Percentiles rank a stretch among this genome's conserved stretches.
Evolutionary conservation across 2,329 filamentous ascomycete genomes (phyloP).

Genomic region (Monilinia aucupariae): DNA sequence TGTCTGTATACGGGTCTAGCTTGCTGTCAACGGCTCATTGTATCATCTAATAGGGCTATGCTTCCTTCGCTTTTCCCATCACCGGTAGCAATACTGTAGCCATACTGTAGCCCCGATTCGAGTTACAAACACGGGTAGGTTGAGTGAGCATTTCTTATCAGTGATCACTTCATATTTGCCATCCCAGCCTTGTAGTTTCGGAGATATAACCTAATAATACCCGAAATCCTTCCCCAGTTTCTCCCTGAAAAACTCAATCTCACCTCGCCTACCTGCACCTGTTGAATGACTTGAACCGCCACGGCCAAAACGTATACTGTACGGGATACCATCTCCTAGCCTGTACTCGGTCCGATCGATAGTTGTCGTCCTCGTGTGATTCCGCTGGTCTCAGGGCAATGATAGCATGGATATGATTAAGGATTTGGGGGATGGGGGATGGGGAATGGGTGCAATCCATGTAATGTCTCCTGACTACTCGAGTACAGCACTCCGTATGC

Average conservation of each 20-base stretch:
- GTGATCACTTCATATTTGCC: not conserved
- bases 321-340: no score
- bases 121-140: not conserved
- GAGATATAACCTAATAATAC: conserved; percentile 12
- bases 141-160: not conserved
- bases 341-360: conserved; percentile 4
- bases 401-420: not conserved
- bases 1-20: not conserved
- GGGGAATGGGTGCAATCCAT: not conserved
- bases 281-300: not conserved
- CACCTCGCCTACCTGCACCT: not conserved
- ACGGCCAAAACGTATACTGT: not conserved
- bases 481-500: no score
- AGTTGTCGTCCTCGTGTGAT: not conserved
- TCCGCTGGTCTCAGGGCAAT: not conserved
- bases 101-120: not conserved
- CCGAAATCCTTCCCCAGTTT: conserved; percentile 8
- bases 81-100: no score
- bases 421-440: not conserved
- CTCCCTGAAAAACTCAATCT: conserved; percentile 6
- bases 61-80: no score
- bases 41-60: not conserved
- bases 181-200: not conserved
- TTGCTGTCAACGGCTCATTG: not conserved
- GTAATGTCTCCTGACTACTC: not conserved